Evolutionary conservation across 140 eudicot genomes (phyloP), one percentile per base, ranked within the genome.

Genomic region (Senecio squalidus): DNA sequence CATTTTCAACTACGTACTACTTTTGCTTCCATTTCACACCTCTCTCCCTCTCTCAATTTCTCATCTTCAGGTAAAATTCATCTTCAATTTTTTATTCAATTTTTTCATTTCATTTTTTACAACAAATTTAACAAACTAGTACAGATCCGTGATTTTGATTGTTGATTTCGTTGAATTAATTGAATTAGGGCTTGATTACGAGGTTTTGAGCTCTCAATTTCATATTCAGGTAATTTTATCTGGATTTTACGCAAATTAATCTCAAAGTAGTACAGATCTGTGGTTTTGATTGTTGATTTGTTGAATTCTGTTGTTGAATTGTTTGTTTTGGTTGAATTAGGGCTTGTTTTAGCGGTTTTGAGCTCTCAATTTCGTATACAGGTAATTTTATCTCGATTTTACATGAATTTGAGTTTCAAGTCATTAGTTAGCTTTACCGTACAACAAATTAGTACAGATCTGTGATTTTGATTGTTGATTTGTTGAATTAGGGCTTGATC

Each of bases 1-100:
- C 64, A 23, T 2, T 0, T 60, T 58, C 75, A 60, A 60, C 75
- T 59, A n/a, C n/a, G n/a, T n/a, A n/a, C n/a, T n/a, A n/a, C 56
- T 45, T 44, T 47, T 36, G 43, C 74, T 68, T 69, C 30, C 14
- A n/a, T 49, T 49, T 49, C 28, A 49, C 55, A 49, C 24, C 33
- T 58, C 47, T 26, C n/a, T 7, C 11, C 11, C 3, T 13, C 43
- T 36, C 9, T 54, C 25, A 14, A 15, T 15, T 9, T 36, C 43
- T 36, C 43, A 36, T 36, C 43, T 36, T 54, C 41, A 54, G 60
- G 60, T 54, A 17, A 54, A 16, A 1, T 27, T 6, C 58, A 15
- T 27, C 58, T 13, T 52, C 39, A 6, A 6, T 6, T 33, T 33
- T 33, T 6, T 33, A 33, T 2, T 33, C 10, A 33, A n/a, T n/a